phyloP scores from a whole-genome alignment of 805 yeast species.

The Vanderwaltozyma verrucispora region DNA sequence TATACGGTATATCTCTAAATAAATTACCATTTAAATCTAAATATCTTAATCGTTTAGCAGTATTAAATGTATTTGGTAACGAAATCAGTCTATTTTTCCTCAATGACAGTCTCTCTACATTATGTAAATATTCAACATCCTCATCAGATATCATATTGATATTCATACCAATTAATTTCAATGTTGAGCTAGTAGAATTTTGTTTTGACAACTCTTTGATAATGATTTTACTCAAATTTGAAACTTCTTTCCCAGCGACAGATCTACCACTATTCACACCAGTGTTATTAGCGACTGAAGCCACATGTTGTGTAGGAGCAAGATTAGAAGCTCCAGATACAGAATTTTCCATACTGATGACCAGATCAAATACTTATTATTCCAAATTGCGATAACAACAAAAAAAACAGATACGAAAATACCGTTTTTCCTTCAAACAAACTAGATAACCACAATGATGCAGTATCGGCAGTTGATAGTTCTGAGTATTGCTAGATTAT shows the following conservation, averaged over 20 bases:
- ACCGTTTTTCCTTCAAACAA: too few relatives aligned
- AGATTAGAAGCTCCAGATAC: too few relatives aligned
- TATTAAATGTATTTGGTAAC: constrained; percentile 39
- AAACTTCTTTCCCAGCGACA: neutral
- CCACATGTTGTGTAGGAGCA: too few relatives aligned
- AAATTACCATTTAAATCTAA: constrained; percentile 58
- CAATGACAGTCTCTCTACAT: constrained; percentile 42
- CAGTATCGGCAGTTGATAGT: too few relatives aligned
- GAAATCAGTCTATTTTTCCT: constrained; percentile 39
- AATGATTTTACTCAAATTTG: constrained; percentile 26
- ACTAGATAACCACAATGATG: too few relatives aligned
- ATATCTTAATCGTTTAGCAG: constrained; percentile 40
- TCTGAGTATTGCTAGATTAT: too few relatives aligned
- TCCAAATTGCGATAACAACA: too few relatives aligned
- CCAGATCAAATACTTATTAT: too few relatives aligned
- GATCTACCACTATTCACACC: too few relatives aligned
- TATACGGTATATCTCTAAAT: constrained; percentile 43
- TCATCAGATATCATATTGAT: constrained; percentile 31
- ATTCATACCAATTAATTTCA: constrained; percentile 33
- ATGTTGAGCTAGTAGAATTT: constrained; percentile 10
- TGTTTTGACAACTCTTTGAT: constrained; percentile 41
- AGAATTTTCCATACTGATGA: too few relatives aligned
- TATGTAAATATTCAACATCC: constrained; percentile 29
- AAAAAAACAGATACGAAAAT: too few relatives aligned
- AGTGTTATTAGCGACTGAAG: too few relatives aligned